Conservation (phyloP, 495 filamentous ascomycete species). For the Rostrohypoxylon terebratum region DNA sequence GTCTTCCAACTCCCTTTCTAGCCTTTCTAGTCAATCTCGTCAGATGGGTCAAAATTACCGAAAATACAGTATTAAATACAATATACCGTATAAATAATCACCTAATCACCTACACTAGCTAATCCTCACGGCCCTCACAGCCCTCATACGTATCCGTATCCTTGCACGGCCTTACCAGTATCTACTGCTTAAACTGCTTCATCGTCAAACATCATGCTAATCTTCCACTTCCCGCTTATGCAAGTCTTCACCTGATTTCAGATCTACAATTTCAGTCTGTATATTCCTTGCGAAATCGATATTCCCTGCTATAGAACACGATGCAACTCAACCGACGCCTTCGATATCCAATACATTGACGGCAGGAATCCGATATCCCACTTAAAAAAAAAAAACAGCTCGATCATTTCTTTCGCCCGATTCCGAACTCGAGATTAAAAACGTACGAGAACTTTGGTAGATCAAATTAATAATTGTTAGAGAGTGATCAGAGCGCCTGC, state of each 20-base stretch:
- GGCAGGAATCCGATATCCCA: conserved; percentile 45
- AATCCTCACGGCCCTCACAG: not conserved
- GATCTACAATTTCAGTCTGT: conserved; percentile 40
- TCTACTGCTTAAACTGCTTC: conserved; percentile 30
- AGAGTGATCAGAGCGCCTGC: conserved; percentile 41
- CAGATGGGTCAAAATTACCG: conserved; percentile 18
- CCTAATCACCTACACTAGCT: not conserved
- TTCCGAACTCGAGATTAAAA: conserved; percentile 15
- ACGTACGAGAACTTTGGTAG: conserved; percentile 13
- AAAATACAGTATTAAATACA: conserved; percentile 4
- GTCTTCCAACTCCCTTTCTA: conserved; percentile 16
- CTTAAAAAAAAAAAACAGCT: conserved; percentile 18
- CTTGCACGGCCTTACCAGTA: conserved; percentile 13
- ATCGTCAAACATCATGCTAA: conserved; percentile 40
- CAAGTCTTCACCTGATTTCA: conserved; percentile 45
- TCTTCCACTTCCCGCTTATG: conserved; percentile 29
- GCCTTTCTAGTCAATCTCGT: conserved; percentile 29
- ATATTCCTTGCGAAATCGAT: conserved; percentile 41
- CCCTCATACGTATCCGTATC: conserved; percentile 2
- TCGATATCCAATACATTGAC: conserved; percentile 48
- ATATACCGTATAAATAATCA: not conserved
- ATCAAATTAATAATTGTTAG: conserved; percentile 19
- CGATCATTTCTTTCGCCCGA: conserved; percentile 20
- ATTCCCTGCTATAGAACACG: conserved; percentile 45
- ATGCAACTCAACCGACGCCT: conserved; percentile 47